Base-by-base conservation (phyloP, 2,329 filamentous ascomycete species). In the Aureobasidium pullulans region DNA sequence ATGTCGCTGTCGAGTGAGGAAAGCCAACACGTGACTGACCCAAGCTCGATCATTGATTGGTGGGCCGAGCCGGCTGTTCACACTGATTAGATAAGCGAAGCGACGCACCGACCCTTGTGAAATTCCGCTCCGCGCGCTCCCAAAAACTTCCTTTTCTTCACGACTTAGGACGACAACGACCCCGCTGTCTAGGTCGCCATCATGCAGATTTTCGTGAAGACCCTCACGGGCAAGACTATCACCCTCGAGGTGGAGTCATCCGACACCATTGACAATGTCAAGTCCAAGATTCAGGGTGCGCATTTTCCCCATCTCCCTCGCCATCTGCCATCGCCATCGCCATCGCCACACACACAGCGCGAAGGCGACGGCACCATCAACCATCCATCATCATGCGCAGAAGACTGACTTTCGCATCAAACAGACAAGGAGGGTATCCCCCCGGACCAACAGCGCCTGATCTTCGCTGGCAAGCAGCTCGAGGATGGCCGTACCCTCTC, bases 261-360 rank as follows among this genome's bases (percentile, higher is more conserved):
- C 75, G 94, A 99, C 82, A 97, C 93, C 76, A 97, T 99, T 81
- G 94, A 97, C 87, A 97, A 97, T 88, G 94, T 99, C 83, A 97
- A 97, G 88, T 90, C 89, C 83, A 97, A 99, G 86, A 87, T 87
- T 71, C 84, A 86, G 77, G 83, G 84, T 85, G 75, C 59, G 79
- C 31, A 36, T 32, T 13, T 11, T 10, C 9, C 9, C n/a, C 1
- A 15, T 31, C 39, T 29, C 29, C 13, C n/a, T 28, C 48, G 28
- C 19, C 11, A 42, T 23, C 23, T 6, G 16, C 67, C 15, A 42
- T 50, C 39, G 16, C 67, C 15, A 42, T 50, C 42, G 46, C 13
- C 48, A 42, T 32, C 57, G 29, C 48, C 32, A 42, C 6, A 16
- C 16, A 13, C 46, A 23, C 23, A 43, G n/a, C 32, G 40, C 4